A percentile compares a stretch with the other conserved stretches of the same genome.
Evolutionary conservation across 1,284 basidiomycete species (phyloP).

Genomic region (Baeospora myosura): DNA sequence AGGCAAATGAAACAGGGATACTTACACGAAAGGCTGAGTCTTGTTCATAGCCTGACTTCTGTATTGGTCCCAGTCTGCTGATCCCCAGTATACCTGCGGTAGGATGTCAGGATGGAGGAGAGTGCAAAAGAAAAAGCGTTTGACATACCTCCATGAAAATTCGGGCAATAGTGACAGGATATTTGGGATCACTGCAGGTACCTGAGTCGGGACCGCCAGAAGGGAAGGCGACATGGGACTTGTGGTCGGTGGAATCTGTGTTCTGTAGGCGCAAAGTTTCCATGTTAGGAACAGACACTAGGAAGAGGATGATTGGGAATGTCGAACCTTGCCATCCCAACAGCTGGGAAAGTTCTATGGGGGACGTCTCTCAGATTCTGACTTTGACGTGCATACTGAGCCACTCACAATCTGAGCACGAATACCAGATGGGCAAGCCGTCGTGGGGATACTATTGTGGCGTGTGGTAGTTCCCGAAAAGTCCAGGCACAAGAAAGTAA

Average conservation of each 20-base stretch:
- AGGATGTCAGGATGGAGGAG: neutral
- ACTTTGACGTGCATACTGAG: neutral
- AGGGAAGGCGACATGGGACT: constrained; percentile 37
- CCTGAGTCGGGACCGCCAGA: constrained; percentile 37
- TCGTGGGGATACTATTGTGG: constrained; percentile 19
- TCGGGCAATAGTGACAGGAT: constrained; percentile 33
- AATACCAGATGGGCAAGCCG: constrained; percentile 31
- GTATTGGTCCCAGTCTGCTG: constrained; percentile 26
- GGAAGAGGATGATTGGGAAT: neutral
- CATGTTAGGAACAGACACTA: neutral
- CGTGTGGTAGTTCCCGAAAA: constrained; percentile 22
- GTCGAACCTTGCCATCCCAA: constrained; percentile 29
- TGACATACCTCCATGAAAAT: constrained; percentile 36
- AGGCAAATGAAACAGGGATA: neutral
- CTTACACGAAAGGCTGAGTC: constrained; percentile 39
- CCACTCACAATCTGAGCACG: constrained; percentile 32
- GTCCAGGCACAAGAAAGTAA: constrained; percentile 35
- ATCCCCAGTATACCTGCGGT: constrained; percentile 33
- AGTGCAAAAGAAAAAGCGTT: neutral
- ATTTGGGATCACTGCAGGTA: constrained; percentile 35
- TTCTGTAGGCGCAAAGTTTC: constrained; percentile 20
- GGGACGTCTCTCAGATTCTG: neutral
- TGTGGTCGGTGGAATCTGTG: constrained; percentile 34
- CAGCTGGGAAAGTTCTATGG: constrained; percentile 32
- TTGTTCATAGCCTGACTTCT: constrained; percentile 31